Evolutionary conservation across 108 stramenopile species (phyloP), one percentile per base, ranked within the genome.

Genomic region (Ochromonas danica): DNA sequence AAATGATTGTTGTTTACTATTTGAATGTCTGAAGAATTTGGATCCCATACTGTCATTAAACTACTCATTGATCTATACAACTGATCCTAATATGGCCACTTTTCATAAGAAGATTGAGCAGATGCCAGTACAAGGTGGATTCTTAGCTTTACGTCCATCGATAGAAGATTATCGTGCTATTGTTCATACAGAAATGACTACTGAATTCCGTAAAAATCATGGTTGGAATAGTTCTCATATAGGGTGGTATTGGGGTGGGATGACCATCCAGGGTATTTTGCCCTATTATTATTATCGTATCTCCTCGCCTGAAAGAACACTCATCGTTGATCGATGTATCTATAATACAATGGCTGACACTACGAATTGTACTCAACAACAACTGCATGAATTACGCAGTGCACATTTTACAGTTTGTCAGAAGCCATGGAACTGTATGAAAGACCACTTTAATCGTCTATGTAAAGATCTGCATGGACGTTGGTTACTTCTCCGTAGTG

Each of bases 271-370:
- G 78, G 95, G 95, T 0, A 84, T 98, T 25, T 88, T 98, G 78
- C 92, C 97, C 2, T 97, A 96, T 85, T 98, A 87, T 78, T 96
- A 96, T 75, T 30, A 42, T 71, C 87, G 89, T 71, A 70, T 90
- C 67, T 45, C 91, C 0, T 39, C 14, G 22, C 61, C 81, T 0
- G 42, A 71, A 0, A 1, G 14, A 1, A 81, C 81, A 1, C 40
- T 86, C 0, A 88, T 89, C 38, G 70, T 90, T 60, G 83, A 90
- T 83, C 91, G 90, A 43, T 97, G 96, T 74, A 71, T 90, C 3
- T 94, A 91, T 89, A 95, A 97, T 82, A 91, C 92, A 82, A 97
- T 97, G 94, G 90, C 85, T 1, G 89, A 91, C 79, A 93, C 93
- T 79, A 92, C 93, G 43, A 83, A 89, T 39, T 90, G 85, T 57